Evolutionary conservation across 1,139 yeast genomes (phyloP).

Genomic region (Suhomyces kunorum): DNA sequence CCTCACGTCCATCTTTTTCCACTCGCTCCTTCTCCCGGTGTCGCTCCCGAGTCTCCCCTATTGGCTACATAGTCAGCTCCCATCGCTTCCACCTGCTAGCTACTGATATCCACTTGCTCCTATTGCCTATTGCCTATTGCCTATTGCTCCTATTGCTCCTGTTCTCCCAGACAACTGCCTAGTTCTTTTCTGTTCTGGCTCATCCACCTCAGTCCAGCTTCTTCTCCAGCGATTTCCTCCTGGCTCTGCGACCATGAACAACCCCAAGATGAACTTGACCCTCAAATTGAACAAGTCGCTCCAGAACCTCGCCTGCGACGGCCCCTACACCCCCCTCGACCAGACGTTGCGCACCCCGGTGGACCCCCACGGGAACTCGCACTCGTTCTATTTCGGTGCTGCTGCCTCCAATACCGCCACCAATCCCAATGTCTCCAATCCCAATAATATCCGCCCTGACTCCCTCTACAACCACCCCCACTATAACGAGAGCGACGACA

Average conservation of each 20-base stretch:
- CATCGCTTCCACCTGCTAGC: no score
- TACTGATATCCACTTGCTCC: no score
- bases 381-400: conserved; percentile 12
- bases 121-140: not conserved
- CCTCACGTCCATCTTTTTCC: conserved; percentile 1
- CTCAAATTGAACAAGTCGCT: conserved; percentile 36
- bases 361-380: conserved; percentile 24
- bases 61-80: no score
- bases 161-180: not conserved
- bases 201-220: not conserved
- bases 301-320: conserved; percentile 24
- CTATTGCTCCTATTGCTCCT: not conserved
- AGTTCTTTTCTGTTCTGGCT: no score
- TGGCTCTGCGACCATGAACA: conserved; percentile 20
- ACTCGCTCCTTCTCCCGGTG: conserved; percentile 2
- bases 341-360: conserved; percentile 47
- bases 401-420: conserved; percentile 4
- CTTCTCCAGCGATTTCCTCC: conserved; percentile 1
- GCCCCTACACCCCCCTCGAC: conserved; percentile 50
- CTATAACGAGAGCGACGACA: conserved; percentile 47
- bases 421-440: not conserved
- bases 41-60: no score
- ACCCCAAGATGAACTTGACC: conserved; percentile 31
- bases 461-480: conserved; percentile 32
- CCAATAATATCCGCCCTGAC: conserved; percentile 13